These are phyloP conservation scores for Cytauxzoon felis DNA, from an alignment of 169 alveolate genomes.

Conservation along the genomic window DNA sequence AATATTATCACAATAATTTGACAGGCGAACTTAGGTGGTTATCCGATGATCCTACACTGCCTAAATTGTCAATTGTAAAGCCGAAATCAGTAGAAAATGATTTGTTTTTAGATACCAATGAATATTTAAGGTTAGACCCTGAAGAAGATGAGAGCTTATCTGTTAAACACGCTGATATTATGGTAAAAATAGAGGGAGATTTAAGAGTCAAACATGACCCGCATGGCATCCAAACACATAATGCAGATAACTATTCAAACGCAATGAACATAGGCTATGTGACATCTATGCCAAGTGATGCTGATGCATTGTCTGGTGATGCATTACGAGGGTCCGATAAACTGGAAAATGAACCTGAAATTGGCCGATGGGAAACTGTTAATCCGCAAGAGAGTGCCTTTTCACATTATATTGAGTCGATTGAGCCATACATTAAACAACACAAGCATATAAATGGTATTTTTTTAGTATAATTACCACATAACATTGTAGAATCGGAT, in stretches of 20 bases:
- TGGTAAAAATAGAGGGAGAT: too few relatives aligned
- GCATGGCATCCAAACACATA: too few relatives aligned
- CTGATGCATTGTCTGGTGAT: slow-evolving; percentile 7
- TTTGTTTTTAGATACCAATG: too few relatives aligned
- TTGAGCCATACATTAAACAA: slow-evolving; percentile 21
- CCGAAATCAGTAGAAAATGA: too few relatives aligned
- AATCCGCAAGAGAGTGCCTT: slow-evolving; percentile 56
- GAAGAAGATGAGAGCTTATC: too few relatives aligned
- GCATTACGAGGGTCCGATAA: background rate
- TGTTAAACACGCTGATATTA: too few relatives aligned
- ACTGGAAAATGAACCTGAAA: slow-evolving; percentile 10
- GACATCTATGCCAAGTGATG: background rate
- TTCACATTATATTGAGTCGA: slow-evolving; percentile 36
- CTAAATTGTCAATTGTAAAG: background rate
- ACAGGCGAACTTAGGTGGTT: slow-evolving; percentile 57
- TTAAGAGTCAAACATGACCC: too few relatives aligned
- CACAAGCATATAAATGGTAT: background rate
- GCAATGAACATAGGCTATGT: background rate
- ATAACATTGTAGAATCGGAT: slow-evolving; percentile 28
- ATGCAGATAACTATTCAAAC: too few relatives aligned
- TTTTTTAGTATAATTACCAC: too few relatives aligned
- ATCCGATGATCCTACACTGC: slow-evolving; percentile 6
- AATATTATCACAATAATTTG: slow-evolving; percentile 39
- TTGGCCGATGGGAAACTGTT: slow-evolving; percentile 59
- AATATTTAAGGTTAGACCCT: too few relatives aligned